Evolutionary conservation across 1,284 basidiomycete species (phyloP).

Genomic region (Boletus sp.): DNA sequence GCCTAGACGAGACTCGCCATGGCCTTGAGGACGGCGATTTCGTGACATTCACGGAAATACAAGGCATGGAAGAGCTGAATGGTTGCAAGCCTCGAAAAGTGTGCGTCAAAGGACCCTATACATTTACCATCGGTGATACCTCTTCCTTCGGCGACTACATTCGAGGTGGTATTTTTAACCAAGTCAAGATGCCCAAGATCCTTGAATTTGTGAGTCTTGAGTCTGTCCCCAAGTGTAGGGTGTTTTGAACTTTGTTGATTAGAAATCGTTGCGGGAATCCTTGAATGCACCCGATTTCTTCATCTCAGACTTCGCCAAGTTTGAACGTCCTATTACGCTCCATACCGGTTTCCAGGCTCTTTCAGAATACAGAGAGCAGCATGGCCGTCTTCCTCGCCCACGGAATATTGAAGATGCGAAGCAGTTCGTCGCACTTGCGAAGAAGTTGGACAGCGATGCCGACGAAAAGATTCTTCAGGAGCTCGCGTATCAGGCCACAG

Average conservation of each 20-base stretch:
- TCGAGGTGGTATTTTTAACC: conserved; percentile 93
- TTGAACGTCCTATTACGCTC: conserved; percentile 88
- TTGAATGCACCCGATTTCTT: conserved; percentile 85
- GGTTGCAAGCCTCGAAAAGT: conserved; percentile 91
- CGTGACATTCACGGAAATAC: conserved; percentile 97
- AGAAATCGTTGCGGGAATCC: conserved; percentile 96
- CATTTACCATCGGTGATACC: conserved; percentile 94
- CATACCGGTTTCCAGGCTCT: conserved; percentile 97
- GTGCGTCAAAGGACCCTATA: conserved; percentile 95
- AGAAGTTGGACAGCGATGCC: conserved; percentile 75
- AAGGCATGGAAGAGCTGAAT: conserved; percentile 94
- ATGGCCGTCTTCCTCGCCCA: conserved; percentile 79
- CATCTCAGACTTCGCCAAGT: conserved; percentile 98
- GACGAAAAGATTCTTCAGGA: conserved; percentile 86
- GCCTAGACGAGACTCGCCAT: conserved; percentile 96
- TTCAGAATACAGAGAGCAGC: conserved; percentile 74
- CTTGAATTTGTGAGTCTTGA: conserved; percentile 79
- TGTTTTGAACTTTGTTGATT: conserved; percentile 13
- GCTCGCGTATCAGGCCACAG: conserved; percentile 90
- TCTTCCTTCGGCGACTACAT: conserved; percentile 80
- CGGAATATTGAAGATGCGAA: conserved; percentile 86
- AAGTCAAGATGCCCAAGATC: conserved; percentile 99
- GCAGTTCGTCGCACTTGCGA: conserved; percentile 73
- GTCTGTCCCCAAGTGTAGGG: not conserved
- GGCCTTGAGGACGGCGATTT: conserved; percentile 98